Base-by-base conservation (phyloP, 2,329 filamentous ascomycete genomes). In the Fusarium humuli region DNA sequence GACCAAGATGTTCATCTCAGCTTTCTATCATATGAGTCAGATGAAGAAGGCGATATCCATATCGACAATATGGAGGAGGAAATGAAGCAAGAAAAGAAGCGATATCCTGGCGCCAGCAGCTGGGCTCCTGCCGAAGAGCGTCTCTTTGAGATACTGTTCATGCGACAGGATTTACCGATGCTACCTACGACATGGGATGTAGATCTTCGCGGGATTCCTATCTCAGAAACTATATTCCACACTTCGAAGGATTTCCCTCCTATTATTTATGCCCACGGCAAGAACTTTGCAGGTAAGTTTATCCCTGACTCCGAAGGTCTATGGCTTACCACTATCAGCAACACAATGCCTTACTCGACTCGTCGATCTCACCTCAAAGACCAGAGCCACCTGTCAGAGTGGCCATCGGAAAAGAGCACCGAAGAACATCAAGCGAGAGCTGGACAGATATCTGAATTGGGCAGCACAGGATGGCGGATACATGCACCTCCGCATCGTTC, bases 101-200 rank as follows among this genome's bases (percentile, higher is more conserved):
- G 77, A 2, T 83, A 81, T 55, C 81, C 81, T 0, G 80, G 81
- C 25, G 80, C 85, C 42, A 81, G 81, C 47, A 78, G 81, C 57
- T 88, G 87, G 85, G 81, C 87, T 29, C 77, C 80, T 12, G 83
- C 83, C n/a, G 87, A 88, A 69, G 81, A 82, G 30, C 74, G 71
- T 3, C 77, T 84, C 32, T 84, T 83, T 57, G 80, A 82, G 70
- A 78, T 81, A 40, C 67, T 84, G 3, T 84, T 79, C 62, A 74
- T 80, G 68, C 73, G 82, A n/a, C 78, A 82, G 62, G 78, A 82
- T 59, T 75, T 80, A 5, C 79, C 82, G 3, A 77, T 84, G 30
- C 67, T 84, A 13, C 82, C 82, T 3, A 60, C 73, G 7, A 78
- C 81, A 30, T 84, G 82, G 82, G 73, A 77, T 16, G 70, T 82